Evolutionary conservation across 2,329 filamentous ascomycete genomes (phyloP).

Genomic region (Botrytis tulipae): DNA sequence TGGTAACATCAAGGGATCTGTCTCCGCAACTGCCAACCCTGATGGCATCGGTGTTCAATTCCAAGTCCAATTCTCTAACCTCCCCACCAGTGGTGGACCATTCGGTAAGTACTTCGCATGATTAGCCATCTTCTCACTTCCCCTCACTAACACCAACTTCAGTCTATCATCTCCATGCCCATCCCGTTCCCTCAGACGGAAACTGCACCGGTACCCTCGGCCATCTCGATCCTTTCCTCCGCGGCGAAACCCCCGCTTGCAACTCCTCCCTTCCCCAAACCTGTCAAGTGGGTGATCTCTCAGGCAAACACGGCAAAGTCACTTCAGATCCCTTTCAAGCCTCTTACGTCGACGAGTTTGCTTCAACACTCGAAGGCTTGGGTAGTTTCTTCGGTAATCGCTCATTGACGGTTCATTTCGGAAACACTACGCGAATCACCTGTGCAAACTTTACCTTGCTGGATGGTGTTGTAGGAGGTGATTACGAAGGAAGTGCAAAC

Average conservation of each 20-base stretch:
- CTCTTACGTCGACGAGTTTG: slow-evolving; percentile 56
- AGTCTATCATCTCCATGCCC: slow-evolving; percentile 73
- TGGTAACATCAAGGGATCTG: slow-evolving; percentile 55
- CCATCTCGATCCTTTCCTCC: slow-evolving; percentile 70
- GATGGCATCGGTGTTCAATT: slow-evolving; percentile 56
- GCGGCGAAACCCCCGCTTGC: slow-evolving; percentile 57
- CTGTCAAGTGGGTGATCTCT: slow-evolving; percentile 75
- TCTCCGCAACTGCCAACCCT: slow-evolving; percentile 48
- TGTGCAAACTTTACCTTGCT: slow-evolving; percentile 58
- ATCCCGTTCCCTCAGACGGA: slow-evolving; percentile 60
- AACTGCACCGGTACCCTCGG: slow-evolving; percentile 68
- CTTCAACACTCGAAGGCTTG: slow-evolving; percentile 51
- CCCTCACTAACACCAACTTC: slow-evolving; percentile 21
- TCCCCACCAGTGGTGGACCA: slow-evolving; percentile 56
- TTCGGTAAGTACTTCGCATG: slow-evolving; percentile 51
- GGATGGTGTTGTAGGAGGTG: not conserved
- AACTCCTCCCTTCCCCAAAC: slow-evolving; percentile 54
- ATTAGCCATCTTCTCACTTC: too few species aligned
- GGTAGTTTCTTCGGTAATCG: slow-evolving; percentile 63
- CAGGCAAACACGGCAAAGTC: slow-evolving; percentile 69
- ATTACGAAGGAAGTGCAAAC: not conserved
- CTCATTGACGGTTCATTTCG: slow-evolving; percentile 62
- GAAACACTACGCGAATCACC: slow-evolving; percentile 61
- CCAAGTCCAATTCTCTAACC: slow-evolving; percentile 54
- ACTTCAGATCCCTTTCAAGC: slow-evolving; percentile 48